Percentiles rank a stretch among this genome's conserved stretches.
Evolutionary conservation across 2,329 filamentous ascomycete genomes (phyloP).

Genomic region (Colletotrichum sidae): DNA sequence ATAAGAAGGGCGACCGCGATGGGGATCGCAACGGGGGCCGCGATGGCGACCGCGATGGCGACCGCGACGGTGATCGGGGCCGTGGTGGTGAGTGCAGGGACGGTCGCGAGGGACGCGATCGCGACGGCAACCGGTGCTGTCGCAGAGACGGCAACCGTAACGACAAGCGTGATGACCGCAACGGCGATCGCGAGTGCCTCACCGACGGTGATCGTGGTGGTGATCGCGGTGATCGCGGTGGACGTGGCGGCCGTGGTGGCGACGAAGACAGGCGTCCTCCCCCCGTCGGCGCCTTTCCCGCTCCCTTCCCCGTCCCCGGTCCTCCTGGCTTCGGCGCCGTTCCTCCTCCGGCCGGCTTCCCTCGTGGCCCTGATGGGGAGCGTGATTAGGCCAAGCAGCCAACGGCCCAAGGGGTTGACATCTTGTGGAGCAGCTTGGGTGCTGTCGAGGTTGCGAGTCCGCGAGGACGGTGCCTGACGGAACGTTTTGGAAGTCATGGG

Average conservation of each 20-base stretch:
- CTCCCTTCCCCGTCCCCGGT: conserved; percentile 25
- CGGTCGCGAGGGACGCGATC: conserved; percentile 19
- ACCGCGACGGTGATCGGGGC: conserved; percentile 5
- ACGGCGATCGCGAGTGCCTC: conserved; percentile 7
- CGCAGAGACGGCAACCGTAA: conserved; percentile 5
- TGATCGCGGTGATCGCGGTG: conserved; percentile 7
- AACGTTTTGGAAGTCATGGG: background rate
- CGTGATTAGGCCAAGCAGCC: conserved; percentile 14
- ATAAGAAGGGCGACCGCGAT: conserved; percentile 5
- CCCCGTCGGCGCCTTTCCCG: conserved; percentile 9
- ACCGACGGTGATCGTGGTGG: conserved; percentile 14
- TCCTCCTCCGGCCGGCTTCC: conserved; percentile 6
- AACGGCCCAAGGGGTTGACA: background rate
- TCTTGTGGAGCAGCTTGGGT: background rate
- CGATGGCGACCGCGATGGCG: conserved; percentile 1
- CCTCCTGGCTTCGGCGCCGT: conserved; percentile 19
- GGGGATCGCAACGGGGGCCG: conserved; percentile 13
- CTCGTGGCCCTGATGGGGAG: conserved; percentile 10
- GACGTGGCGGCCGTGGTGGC: background rate
- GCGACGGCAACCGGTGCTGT: conserved; percentile 22
- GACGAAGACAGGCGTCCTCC: conserved; percentile 15
- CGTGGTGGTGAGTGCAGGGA: conserved; percentile 9
- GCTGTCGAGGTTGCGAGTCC: too few relatives aligned
- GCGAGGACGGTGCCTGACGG: background rate
- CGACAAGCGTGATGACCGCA: background rate